Evolutionary conservation across 768 basidiomycete species (phyloP).

Genomic region (Naematelia aurantialba): DNA sequence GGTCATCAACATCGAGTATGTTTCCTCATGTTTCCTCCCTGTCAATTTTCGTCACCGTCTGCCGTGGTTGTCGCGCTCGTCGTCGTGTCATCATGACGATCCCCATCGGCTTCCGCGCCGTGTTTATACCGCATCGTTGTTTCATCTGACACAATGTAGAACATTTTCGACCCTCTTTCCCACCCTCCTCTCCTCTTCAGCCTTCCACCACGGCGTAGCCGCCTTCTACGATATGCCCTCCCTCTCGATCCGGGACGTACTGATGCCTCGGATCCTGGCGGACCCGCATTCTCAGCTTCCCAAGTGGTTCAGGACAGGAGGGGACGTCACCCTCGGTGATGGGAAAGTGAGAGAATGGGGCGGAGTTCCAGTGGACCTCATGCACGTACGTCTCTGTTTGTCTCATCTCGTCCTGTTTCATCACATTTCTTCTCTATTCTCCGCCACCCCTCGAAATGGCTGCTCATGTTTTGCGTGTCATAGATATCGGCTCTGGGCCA

Average conservation of each 20-base stretch:
- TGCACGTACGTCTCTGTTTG: slow-evolving; percentile 35
- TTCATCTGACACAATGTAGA: slow-evolving; percentile 17
- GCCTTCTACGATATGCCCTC: slow-evolving; percentile 41
- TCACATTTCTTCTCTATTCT: too few relatives aligned
- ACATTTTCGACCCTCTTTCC: slow-evolving; percentile 44
- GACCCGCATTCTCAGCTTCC: slow-evolving; percentile 32
- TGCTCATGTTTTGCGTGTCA: background rate
- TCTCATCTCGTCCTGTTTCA: too few relatives aligned
- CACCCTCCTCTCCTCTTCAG: slow-evolving; percentile 30
- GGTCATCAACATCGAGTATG: slow-evolving; percentile 45
- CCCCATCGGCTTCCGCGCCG: background rate
- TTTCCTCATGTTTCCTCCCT: slow-evolving; percentile 5
- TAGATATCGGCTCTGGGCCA: slow-evolving; percentile 42
- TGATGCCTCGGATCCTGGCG: slow-evolving; percentile 28
- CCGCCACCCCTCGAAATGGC: too few relatives aligned
- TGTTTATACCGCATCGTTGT: background rate
- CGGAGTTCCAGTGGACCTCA: slow-evolving; percentile 35
- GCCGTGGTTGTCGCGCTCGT: too few relatives aligned
- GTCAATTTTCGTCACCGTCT: background rate
- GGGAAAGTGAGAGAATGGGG: slow-evolving; percentile 34
- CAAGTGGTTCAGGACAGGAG: slow-evolving; percentile 39
- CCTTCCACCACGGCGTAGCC: slow-evolving; percentile 39
- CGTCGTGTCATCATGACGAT: background rate
- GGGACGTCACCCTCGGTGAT: slow-evolving; percentile 21
- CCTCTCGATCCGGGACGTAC: slow-evolving; percentile 34